Percentiles rank a stretch among this genome's conserved stretches.
These are phyloP conservation scores for Thecaphora thlaspeos DNA, from an alignment of 1,284 basidiomycete species.

Conservation along the genomic window DNA sequence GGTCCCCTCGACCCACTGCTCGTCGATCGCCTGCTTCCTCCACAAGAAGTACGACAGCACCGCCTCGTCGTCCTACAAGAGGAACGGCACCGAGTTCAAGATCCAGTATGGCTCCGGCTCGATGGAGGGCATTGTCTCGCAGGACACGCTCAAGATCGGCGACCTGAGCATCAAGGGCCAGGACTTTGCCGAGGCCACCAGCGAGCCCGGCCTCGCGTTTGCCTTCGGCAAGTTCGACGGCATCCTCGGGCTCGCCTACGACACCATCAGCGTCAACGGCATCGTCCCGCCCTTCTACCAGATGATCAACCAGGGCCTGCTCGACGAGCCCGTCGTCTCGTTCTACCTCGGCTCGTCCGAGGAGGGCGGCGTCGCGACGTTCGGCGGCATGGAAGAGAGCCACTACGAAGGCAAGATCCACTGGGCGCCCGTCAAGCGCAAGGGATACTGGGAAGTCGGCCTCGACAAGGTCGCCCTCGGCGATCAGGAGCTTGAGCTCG, in stretches of 20 bases:
- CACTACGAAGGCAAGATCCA: slow-evolving; percentile 80
- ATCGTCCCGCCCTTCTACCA: slow-evolving; percentile 93
- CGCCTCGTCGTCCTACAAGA: slow-evolving; percentile 81
- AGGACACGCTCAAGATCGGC: slow-evolving; percentile 78
- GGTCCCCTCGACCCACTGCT: slow-evolving; percentile 85
- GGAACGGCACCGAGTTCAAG: slow-evolving; percentile 84
- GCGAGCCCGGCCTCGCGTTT: slow-evolving; percentile 95
- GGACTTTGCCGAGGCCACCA: slow-evolving; percentile 94
- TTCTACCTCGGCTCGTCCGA: slow-evolving; percentile 90
- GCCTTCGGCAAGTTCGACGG: slow-evolving; percentile 88
- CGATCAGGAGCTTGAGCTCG: slow-evolving; percentile 77
- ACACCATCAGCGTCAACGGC: slow-evolving; percentile 93
- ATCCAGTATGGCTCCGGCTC: slow-evolving; percentile 97
- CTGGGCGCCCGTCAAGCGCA: slow-evolving; percentile 89
- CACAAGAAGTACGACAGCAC: slow-evolving; percentile 87
- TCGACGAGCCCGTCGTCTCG: slow-evolving; percentile 85
- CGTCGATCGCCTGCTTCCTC: slow-evolving; percentile 96
- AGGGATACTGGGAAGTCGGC: slow-evolving; percentile 82
- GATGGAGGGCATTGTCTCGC: slow-evolving; percentile 93
- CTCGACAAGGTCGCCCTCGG: slow-evolving; percentile 60
- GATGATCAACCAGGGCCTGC: slow-evolving; percentile 80
- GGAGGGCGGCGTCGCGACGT: slow-evolving; percentile 88
- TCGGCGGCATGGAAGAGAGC: slow-evolving; percentile 81
- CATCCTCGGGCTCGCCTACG: slow-evolving; percentile 90
- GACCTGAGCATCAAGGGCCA: slow-evolving; percentile 75